phyloP scores from a whole-genome alignment of 768 basidiomycete genomes.

The Pulveroboletus sp. region DNA sequence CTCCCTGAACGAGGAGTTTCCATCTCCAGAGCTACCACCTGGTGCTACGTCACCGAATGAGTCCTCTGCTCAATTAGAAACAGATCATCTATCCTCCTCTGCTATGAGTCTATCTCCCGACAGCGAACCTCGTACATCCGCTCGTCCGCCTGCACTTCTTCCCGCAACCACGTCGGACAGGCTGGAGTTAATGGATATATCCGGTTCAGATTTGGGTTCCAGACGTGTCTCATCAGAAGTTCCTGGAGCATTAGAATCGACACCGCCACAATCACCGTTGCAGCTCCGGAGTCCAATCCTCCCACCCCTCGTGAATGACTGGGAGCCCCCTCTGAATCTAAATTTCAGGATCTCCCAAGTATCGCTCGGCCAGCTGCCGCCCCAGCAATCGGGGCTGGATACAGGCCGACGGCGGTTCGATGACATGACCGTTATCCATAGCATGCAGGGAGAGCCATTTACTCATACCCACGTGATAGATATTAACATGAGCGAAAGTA shows the following conservation, averaged over 20 bases:
- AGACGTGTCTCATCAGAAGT: background rate
- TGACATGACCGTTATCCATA: slow-evolving; percentile 19
- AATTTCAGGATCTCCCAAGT: slow-evolving; percentile 12
- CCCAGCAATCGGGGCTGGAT: background rate
- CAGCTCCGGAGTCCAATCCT: slow-evolving; percentile 6
- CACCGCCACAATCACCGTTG: background rate
- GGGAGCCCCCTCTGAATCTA: slow-evolving; percentile 15
- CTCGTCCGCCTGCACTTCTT: background rate
- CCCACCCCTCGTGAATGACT: slow-evolving; percentile 7
- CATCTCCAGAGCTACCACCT: background rate
- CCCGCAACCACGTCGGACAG: background rate
- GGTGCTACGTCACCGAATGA: background rate
- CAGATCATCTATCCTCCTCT: background rate
- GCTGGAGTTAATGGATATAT: slow-evolving; percentile 1
- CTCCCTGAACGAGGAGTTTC: background rate
- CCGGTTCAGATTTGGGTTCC: background rate
- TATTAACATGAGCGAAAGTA: slow-evolving; percentile 28
- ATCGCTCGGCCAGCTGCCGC: background rate
- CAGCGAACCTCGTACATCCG: background rate
- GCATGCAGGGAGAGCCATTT: slow-evolving; percentile 17
- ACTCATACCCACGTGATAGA: slow-evolving; percentile 18
- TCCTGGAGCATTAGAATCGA: background rate
- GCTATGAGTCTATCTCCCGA: background rate
- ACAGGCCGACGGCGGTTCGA: slow-evolving; percentile 7
- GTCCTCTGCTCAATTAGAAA: background rate